Percentiles rank a stretch among this genome's conserved stretches.
phyloP scores from a whole-genome alignment of 1,139 yeast genomes.

The Saccharomycopsis crataegensis region DNA sequence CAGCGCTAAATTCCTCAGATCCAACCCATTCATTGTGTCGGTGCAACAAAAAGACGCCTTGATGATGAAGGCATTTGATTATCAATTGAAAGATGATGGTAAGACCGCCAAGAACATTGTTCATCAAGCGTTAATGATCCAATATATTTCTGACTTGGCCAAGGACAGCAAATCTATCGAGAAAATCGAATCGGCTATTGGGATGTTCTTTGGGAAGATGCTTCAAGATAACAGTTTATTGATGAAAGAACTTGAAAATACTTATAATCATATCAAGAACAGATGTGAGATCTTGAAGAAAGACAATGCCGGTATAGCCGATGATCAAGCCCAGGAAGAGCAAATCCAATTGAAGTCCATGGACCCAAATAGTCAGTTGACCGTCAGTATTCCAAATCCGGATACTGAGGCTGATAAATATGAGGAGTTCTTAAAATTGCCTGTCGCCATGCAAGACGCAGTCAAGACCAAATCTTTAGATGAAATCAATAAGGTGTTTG shows the following conservation, averaged over 20 bases:
- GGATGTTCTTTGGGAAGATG: constrained; percentile 62
- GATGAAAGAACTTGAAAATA: constrained; percentile 61
- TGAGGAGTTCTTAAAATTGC: constrained; percentile 48
- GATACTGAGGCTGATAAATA: constrained; percentile 44
- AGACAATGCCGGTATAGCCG: constrained; percentile 32
- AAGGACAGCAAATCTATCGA: constrained; percentile 12
- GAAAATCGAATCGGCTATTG: constrained; percentile 44
- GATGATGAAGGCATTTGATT: constrained; percentile 87
- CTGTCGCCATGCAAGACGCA: constrained; percentile 65
- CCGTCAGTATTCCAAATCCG: constrained; percentile 61
- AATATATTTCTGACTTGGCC: constrained; percentile 53
- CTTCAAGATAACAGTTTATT: constrained; percentile 48
- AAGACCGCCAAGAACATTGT: constrained; percentile 52
- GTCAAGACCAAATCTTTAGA: constrained; percentile 66
- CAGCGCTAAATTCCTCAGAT: constrained; percentile 45
- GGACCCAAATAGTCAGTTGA: constrained; percentile 74
- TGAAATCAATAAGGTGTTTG: constrained; percentile 78
- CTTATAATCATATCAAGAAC: constrained; percentile 60
- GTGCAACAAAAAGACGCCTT: constrained; percentile 89
- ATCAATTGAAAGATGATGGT: constrained; percentile 57
- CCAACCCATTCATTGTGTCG: constrained; percentile 63
- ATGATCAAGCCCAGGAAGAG: constrained; percentile 44
- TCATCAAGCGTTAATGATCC: constrained; percentile 73
- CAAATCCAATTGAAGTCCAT: constrained; percentile 81
- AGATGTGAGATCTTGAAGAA: constrained; percentile 63